Conservation (phyloP, 306 rosid genomes). For the Quercus bicolor region DNA sequence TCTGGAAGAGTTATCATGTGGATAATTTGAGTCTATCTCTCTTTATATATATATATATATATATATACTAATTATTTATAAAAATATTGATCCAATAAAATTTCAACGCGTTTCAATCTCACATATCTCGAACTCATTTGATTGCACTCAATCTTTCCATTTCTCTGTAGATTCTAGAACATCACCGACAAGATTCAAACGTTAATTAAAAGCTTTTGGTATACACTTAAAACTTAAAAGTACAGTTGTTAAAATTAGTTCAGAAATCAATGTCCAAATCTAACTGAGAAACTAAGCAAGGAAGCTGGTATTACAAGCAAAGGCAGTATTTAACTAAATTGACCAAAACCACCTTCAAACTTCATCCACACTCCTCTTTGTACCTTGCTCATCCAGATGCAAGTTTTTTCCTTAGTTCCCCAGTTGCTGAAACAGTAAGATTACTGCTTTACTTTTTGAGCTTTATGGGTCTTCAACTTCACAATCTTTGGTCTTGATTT, state of each 20-base stretch:
- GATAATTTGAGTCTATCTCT: too few species aligned
- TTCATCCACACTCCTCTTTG: not conserved
- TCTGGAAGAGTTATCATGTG: too few species aligned
- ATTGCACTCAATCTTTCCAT: not conserved
- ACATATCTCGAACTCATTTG: not conserved
- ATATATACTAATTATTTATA: too few species aligned
- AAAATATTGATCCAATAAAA: too few species aligned
- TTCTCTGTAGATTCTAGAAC: not conserved
- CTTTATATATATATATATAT: too few species aligned
- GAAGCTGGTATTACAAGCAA: not conserved
- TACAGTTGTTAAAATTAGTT: not conserved
- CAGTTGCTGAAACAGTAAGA: conserved; percentile 14
- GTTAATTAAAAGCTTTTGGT: not conserved
- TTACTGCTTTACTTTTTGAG: not conserved
- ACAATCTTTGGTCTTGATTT: conserved; percentile 12
- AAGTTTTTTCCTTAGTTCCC: not conserved
- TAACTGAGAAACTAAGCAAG: not conserved
- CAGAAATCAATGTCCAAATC: not conserved
- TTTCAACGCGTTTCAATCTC: not conserved
- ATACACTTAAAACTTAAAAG: not conserved
- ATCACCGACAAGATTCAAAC: not conserved
- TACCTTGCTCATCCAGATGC: not conserved
- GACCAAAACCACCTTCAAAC: not conserved
- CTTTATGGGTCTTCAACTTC: conserved; percentile 10
- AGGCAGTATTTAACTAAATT: not conserved